Evolutionary conservation across 169 alveolate genomes (phyloP), one percentile per base, ranked within the genome.

Genomic region (Plasmodium chabaudi): DNA sequence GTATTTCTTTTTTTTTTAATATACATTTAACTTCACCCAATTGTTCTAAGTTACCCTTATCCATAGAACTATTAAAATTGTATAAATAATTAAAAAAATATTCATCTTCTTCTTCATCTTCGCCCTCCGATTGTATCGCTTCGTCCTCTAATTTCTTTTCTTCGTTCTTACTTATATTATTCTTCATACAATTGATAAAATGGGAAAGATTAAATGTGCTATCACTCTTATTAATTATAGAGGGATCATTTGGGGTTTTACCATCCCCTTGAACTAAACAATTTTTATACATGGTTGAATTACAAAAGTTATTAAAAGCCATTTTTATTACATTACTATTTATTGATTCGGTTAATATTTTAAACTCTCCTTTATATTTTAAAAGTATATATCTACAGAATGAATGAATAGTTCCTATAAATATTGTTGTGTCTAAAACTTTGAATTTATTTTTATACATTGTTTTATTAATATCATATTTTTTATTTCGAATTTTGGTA

Each of bases 391-490:
- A 86, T 87, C 93, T 75, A 49, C 93, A 88, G 73, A 92, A 92
- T 74, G 93, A 88, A 57, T 92, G 93, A 1, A 92, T 88, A 12
- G 93, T 88, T 10, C 95, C 92, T 72, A 88, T 79, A 51, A 89
- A 92, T 68, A 88, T 68, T 3, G 42, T 27, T 1, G 88, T 63
- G 13, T 75, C 51, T 5, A 75, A n/a, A 15, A 75, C 88, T 34
- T 75, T 75, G 5, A 75, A 23, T 23, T 63, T 75, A 19, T 60
- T 49, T 42, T 51, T 75, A 64, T 75, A 13, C 23, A 63, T 46
- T n/a, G n/a, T 75, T 19, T 42, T 75, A 42, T 56, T 49, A 9
- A 46, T 47, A 10, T 63, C 65, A 10, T 49, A 63, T 25, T 75
- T 75, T 19, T 64, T 75, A 21, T 44, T 63, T 1, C 21, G 13